Evolutionary conservation across 225 moss, liverwort and hornwort genomes (phyloP).

Genomic region (Asterella californica): DNA sequence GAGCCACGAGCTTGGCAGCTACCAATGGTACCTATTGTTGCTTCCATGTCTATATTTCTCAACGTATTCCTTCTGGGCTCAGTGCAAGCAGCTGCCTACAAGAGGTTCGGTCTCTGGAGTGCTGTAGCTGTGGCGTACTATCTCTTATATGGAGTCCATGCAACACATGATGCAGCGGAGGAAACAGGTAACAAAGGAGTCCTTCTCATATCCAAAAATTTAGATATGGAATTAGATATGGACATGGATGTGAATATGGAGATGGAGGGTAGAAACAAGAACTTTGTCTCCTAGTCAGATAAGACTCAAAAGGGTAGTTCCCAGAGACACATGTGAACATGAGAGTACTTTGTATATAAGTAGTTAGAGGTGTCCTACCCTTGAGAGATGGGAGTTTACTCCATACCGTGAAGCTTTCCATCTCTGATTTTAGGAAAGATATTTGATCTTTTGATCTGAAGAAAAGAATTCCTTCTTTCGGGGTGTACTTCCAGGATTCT

Average conservation of each 20-base stretch:
- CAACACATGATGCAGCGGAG: slow-evolving; percentile 62
- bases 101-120: slow-evolving; percentile 75
- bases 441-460: no score
- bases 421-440: no score
- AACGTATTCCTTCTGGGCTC: slow-evolving; percentile 85
- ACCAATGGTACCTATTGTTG: slow-evolving; percentile 65
- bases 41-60: slow-evolving; percentile 75
- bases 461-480: no score
- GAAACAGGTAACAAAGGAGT: slow-evolving; percentile 8
- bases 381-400: no score
- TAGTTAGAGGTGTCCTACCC: no score
- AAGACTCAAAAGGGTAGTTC: no score
- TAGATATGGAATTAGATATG: slow-evolving; percentile 14
- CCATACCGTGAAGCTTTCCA: no score
- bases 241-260: slow-evolving; percentile 1
- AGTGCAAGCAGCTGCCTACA: slow-evolving; percentile 57
- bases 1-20: slow-evolving; percentile 68
- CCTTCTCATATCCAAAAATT: slow-evolving; percentile 19
- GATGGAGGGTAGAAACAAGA: slow-evolving; percentile 2
- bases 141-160: slow-evolving; percentile 81
- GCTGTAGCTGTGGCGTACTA: slow-evolving; percentile 59
- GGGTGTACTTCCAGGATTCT: no score
- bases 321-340: no score
- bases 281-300: not conserved
- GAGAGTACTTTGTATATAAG: no score